These are phyloP conservation scores for Avena insularis DNA, from an alignment of 176 grass and related monocot genomes.

Conservation along the genomic window DNA sequence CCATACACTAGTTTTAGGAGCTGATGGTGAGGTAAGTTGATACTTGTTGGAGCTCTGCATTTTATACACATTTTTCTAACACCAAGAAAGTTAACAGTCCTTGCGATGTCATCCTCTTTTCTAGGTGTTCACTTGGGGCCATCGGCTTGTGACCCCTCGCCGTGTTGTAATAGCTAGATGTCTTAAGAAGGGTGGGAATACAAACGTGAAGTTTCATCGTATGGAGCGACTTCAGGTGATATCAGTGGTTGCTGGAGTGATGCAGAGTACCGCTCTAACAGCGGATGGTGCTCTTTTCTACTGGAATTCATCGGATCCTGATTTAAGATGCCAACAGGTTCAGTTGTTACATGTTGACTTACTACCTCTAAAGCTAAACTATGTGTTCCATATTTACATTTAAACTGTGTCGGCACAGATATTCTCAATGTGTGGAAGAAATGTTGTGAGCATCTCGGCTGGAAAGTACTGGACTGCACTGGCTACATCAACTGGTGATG, in stretches of 20 bases:
- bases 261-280: slow-evolving; percentile 81
- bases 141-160: slow-evolving; percentile 88
- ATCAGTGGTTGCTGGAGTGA: slow-evolving; percentile 81
- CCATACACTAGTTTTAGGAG: slow-evolving; percentile 85
- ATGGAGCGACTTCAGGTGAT: slow-evolving; percentile 89
- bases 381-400: slow-evolving; percentile 28
- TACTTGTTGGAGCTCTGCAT: slow-evolving; percentile 17
- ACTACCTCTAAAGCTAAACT: slow-evolving; percentile 33
- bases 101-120: slow-evolving; percentile 19
- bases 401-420: slow-evolving; percentile 55
- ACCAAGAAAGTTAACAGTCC: slow-evolving; percentile 31
- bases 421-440: slow-evolving; percentile 78
- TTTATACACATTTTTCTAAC: slow-evolving; percentile 27
- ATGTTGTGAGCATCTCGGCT: slow-evolving; percentile 82
- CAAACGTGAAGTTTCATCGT: slow-evolving; percentile 90
- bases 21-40: slow-evolving; percentile 83
- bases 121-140: slow-evolving; percentile 97
- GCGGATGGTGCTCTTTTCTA: slow-evolving; percentile 94
- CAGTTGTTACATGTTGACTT: slow-evolving; percentile 41
- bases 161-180: slow-evolving; percentile 86
- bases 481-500: slow-evolving; percentile 87
- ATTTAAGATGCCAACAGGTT: slow-evolving; percentile 98
- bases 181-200: slow-evolving; percentile 89
- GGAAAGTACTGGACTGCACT: slow-evolving; percentile 95
- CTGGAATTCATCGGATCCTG: slow-evolving; percentile 93